A percentile compares a stretch with the other conserved stretches of the same genome.
phyloP scores from a whole-genome alignment of 73 alveolate species.

The Uronychia binucleata region DNA sequence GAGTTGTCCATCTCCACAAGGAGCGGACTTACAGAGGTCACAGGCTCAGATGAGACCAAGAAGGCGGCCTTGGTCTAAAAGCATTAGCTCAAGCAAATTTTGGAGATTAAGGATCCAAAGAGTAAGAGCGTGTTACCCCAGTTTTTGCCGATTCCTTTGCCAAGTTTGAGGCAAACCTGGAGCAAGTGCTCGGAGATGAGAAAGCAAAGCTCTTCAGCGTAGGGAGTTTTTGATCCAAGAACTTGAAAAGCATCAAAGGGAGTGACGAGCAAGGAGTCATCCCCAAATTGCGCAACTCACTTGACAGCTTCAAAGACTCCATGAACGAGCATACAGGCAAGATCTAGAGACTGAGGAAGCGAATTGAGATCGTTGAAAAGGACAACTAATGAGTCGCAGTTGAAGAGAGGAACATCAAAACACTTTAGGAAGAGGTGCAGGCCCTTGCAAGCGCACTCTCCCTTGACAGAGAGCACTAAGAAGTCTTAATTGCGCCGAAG shows the following conservation, averaged over 20 bases:
- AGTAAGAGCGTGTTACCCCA: background rate
- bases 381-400: background rate
- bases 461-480: background rate
- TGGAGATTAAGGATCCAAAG: background rate
- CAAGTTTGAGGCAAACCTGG: background rate
- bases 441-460: background rate
- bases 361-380: background rate
- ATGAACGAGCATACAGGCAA: background rate
- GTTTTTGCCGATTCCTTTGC: background rate
- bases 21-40: background rate
- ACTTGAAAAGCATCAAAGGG: background rate
- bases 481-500: background rate
- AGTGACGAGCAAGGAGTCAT: background rate
- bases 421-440: background rate
- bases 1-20: background rate
- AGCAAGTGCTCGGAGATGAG: background rate
- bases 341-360: background rate
- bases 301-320: background rate
- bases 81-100: background rate
- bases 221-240: background rate
- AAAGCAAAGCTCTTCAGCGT: background rate
- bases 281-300: background rate
- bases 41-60: background rate
- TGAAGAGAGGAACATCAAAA: background rate
- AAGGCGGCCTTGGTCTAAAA: background rate